Percentiles rank a stretch among this genome's conserved stretches.
These are phyloP conservation scores for Digitaria exilis DNA, from an alignment of 202 grass and related monocot genomes.

Conservation along the genomic window DNA sequence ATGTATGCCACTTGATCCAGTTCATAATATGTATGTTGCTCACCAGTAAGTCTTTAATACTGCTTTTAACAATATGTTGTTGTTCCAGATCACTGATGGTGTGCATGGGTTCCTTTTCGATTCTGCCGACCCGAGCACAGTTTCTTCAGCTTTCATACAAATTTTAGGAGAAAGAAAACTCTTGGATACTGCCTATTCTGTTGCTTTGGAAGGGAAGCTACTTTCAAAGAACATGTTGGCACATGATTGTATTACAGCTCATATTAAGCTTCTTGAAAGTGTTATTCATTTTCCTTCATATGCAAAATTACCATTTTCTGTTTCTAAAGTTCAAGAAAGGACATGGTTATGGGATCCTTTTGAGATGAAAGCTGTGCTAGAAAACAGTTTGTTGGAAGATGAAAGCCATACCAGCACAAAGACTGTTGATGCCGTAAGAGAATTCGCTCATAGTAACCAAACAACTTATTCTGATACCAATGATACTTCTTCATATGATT, in stretches of 20 bases:
- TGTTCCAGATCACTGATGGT: conserved; percentile 75
- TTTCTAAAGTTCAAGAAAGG: conserved; percentile 72
- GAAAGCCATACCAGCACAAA: conserved; percentile 39
- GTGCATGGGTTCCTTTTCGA: conserved; percentile 78
- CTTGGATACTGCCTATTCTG: conserved; percentile 62
- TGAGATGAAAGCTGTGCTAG: conserved; percentile 52
- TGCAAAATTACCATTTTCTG: conserved; percentile 60
- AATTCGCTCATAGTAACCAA: conserved; percentile 55
- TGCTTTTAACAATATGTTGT: conserved; percentile 33
- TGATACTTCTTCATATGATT: conserved; percentile 60
- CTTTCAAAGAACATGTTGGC: conserved; percentile 88
- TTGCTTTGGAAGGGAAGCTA: conserved; percentile 65
- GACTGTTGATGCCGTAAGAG: conserved; percentile 52
- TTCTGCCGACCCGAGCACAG: conserved; percentile 54
- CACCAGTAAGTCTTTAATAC: conserved; percentile 9
- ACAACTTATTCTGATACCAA: conserved; percentile 52
- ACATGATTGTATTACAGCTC: conserved; percentile 72
- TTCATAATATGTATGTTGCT: conserved; percentile 33
- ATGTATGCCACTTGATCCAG: conserved; percentile 63
- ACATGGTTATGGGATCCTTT: conserved; percentile 88
- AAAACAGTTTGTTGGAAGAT: conserved; percentile 39
- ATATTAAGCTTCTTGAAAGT: conserved; percentile 88
- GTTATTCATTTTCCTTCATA: conserved; percentile 84
- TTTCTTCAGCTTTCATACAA: conserved; percentile 60
- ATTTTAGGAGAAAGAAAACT: conserved; percentile 64